A percentile compares a stretch with the other conserved stretches of the same genome.
Conservation (phyloP, 139 green algal species). For the Chlorella sp. region DNA sequence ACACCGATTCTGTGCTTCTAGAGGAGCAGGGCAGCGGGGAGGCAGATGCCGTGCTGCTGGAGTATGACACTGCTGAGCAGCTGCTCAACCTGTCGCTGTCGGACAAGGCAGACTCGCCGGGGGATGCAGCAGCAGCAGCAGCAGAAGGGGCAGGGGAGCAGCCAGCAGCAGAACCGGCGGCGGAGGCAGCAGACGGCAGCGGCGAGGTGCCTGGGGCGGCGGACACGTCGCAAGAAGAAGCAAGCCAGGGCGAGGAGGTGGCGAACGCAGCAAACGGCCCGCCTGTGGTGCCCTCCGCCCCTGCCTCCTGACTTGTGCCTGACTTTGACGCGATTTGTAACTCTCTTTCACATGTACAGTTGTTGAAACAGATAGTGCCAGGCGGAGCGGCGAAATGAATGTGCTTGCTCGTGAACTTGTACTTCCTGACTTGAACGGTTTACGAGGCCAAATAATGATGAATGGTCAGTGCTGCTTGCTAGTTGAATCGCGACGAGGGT, state of each 20-base stretch:
- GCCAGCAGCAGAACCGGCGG: not conserved
- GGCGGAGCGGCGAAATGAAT: no score
- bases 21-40: slow-evolving; percentile 20
- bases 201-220: not conserved
- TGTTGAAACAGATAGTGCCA: no score
- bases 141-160: not conserved
- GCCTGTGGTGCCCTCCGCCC: not conserved
- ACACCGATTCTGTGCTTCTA: slow-evolving; percentile 47
- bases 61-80: slow-evolving; percentile 38
- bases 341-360: no score
- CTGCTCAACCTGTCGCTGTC: slow-evolving; percentile 28
- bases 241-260: no score
- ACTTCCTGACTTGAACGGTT: no score
- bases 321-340: no score
- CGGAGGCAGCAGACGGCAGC: not conserved
- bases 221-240: not conserved
- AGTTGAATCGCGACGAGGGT: no score
- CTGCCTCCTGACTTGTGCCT: not conserved
- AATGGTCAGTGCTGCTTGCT: no score
- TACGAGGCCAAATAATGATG: no score
- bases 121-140: not conserved
- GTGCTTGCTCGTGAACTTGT: no score
- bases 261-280: not conserved
- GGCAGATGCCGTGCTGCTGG: slow-evolving; percentile 45
- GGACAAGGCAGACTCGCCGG: not conserved